These are phyloP conservation scores for Populus trichocarpa DNA, from an alignment of 441 rosid genomes.

Conservation along the genomic window DNA sequence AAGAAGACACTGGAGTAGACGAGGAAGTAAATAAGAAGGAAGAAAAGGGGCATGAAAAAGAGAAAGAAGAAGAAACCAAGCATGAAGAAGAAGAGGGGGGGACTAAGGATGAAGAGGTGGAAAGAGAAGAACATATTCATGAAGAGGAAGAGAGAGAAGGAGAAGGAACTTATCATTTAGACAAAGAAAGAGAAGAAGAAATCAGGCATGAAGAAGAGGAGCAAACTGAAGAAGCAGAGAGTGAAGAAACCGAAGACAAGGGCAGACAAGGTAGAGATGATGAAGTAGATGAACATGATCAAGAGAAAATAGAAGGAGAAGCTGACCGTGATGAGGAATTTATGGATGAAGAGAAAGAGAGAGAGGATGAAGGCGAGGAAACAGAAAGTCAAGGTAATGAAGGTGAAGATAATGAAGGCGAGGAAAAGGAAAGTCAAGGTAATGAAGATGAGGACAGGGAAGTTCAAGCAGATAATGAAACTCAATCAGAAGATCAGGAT, in stretches of 20 bases:
- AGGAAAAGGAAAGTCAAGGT: slow-evolving; percentile 15
- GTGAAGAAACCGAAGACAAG: slow-evolving; percentile 33
- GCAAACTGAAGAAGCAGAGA: slow-evolving; percentile 18
- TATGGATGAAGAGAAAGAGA: background rate
- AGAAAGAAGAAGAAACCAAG: slow-evolving; percentile 22
- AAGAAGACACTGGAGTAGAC: slow-evolving; percentile 28
- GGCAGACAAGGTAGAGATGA: slow-evolving; percentile 41
- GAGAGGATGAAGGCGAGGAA: slow-evolving; percentile 5
- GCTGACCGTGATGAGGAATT: slow-evolving; percentile 46
- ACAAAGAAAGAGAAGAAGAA: slow-evolving; percentile 40
- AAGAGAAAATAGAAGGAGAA: slow-evolving; percentile 38
- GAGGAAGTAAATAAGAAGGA: slow-evolving; percentile 35
- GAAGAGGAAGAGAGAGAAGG: slow-evolving; percentile 18
- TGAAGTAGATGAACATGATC: slow-evolving; percentile 53
- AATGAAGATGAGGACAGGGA: slow-evolving; percentile 17
- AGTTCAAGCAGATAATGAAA: slow-evolving; percentile 34
- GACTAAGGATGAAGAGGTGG: slow-evolving; percentile 37
- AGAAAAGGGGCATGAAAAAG: slow-evolving; percentile 33
- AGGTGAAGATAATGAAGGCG: background rate
- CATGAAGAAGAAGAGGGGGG: slow-evolving; percentile 33
- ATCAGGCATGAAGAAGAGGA: slow-evolving; percentile 37
- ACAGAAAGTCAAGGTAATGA: slow-evolving; percentile 6
- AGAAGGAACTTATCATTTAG: background rate
- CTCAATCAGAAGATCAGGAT: slow-evolving; percentile 36
- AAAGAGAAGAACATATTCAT: slow-evolving; percentile 33